A percentile compares a stretch with the other conserved stretches of the same genome.
Conservation (phyloP, 768 basidiomycete genomes). For the Hygrocybe punicea region DNA sequence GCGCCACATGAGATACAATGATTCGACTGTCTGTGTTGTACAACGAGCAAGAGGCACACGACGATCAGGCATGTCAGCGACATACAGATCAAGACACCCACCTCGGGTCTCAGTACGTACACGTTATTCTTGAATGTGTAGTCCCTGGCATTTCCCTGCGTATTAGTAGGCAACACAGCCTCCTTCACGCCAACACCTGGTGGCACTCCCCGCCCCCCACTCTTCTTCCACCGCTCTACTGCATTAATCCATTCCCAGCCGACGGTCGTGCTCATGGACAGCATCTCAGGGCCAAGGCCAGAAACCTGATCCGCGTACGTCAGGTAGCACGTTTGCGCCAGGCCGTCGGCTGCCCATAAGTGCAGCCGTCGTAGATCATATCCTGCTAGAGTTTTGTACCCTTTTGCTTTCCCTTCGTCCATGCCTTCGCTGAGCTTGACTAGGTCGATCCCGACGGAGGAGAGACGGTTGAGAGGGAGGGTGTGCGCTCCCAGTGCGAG, state of each 20-base stretch:
- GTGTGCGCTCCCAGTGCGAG: conserved; percentile 67
- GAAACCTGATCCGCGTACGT: conserved; percentile 62
- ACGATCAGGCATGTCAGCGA: not conserved
- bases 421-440: conserved; percentile 47
- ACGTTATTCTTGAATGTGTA: conserved; percentile 33
- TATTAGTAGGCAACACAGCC: not conserved
- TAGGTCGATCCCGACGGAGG: conserved; percentile 15
- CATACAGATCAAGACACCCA: conserved; percentile 18
- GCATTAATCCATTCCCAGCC: conserved; percentile 40
- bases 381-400: conserved; percentile 32
- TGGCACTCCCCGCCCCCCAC: conserved; percentile 32
- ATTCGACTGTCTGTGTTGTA: conserved; percentile 44
- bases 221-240: conserved; percentile 42
- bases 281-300: conserved; percentile 61
- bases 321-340: conserved; percentile 60
- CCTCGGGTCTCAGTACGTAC: conserved; percentile 53
- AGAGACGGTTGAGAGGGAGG: conserved; percentile 54
- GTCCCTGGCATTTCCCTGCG: conserved; percentile 27
- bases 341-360: conserved; percentile 57
- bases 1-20: conserved; percentile 52
- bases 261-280: conserved; percentile 28
- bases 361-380: conserved; percentile 42
- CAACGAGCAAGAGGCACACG: not conserved
- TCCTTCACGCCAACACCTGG: conserved; percentile 29
- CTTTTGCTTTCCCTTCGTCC: conserved; percentile 36